Conservation (phyloP, 1,139 yeast genomes). For the Hyphopichia pseudoburtonii region DNA sequence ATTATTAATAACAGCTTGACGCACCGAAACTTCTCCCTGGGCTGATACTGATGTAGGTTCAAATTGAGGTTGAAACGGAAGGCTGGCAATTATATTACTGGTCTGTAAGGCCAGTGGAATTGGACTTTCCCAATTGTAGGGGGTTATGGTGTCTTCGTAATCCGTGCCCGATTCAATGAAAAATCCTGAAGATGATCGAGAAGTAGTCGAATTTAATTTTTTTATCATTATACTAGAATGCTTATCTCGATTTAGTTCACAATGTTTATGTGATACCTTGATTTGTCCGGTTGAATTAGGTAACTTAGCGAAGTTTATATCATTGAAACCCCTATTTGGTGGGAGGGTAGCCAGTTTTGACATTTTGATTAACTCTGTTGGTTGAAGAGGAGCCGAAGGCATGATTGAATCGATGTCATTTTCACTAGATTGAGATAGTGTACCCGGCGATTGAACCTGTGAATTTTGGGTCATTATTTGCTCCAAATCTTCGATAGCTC, state of each 20-base stretch:
- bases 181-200: slow-evolving; percentile 1
- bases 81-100: background rate
- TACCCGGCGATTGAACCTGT: too few relatives aligned
- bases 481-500: too few relatives aligned
- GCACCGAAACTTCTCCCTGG: slow-evolving; percentile 6
- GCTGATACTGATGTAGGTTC: slow-evolving; percentile 3
- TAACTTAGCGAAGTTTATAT: too few relatives aligned
- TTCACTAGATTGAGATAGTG: too few relatives aligned
- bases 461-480: too few relatives aligned
- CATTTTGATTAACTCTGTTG: too few relatives aligned
- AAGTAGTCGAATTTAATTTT: background rate
- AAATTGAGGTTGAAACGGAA: slow-evolving; percentile 10
- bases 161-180: background rate
- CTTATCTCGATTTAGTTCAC: too few relatives aligned
- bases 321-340: too few relatives aligned
- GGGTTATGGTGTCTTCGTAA: background rate
- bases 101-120: too few relatives aligned
- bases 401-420: background rate
- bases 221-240: background rate
- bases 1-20: slow-evolving; percentile 14
- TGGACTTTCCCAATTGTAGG: too few relatives aligned
- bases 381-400: background rate
- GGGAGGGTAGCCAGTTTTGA: background rate
- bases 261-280: background rate
- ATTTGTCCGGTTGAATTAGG: background rate